Evolutionary conservation across 306 rosid genomes (phyloP).

Genomic region (Cicer arietinum): DNA sequence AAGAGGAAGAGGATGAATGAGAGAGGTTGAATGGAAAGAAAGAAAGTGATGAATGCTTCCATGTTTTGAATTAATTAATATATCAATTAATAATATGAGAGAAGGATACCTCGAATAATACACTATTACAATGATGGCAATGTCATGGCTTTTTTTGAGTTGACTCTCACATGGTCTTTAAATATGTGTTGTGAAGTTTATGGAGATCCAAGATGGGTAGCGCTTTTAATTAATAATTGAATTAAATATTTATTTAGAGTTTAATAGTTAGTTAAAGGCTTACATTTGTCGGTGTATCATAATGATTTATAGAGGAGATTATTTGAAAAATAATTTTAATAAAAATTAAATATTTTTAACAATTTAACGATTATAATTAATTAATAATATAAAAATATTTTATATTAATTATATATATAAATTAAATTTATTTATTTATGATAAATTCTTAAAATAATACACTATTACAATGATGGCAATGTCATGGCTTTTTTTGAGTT

Average conservation of each 20-base stretch:
- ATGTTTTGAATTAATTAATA: conserved; percentile 37
- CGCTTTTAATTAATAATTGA: too few species aligned
- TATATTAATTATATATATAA: too few species aligned
- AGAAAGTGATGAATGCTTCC: conserved; percentile 43
- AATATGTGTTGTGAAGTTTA: not conserved
- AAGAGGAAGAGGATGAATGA: conserved; percentile 46
- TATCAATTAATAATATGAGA: conserved; percentile 14
- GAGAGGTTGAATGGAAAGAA: conserved; percentile 45
- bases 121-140: not conserved
- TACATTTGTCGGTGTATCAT: too few species aligned
- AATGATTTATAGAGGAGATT: too few species aligned
- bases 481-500: conserved; percentile 22
- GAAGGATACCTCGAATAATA: not conserved
- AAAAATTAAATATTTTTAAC: too few species aligned
- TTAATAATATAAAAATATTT: too few species aligned
- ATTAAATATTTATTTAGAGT: too few species aligned
- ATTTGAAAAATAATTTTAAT: too few species aligned
- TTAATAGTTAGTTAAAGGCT: too few species aligned
- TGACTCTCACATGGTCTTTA: conserved; percentile 38
- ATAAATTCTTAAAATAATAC: not conserved
- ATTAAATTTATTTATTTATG: too few species aligned
- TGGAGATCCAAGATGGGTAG: too few species aligned
- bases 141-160: conserved; percentile 22
- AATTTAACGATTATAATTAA: too few species aligned
- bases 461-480: not conserved